Percentiles rank a stretch among this genome's conserved stretches.
These are phyloP conservation scores for Stagonosporopsis rhizophila DNA, from an alignment of 2,329 filamentous ascomycete genomes.

Conservation along the genomic window DNA sequence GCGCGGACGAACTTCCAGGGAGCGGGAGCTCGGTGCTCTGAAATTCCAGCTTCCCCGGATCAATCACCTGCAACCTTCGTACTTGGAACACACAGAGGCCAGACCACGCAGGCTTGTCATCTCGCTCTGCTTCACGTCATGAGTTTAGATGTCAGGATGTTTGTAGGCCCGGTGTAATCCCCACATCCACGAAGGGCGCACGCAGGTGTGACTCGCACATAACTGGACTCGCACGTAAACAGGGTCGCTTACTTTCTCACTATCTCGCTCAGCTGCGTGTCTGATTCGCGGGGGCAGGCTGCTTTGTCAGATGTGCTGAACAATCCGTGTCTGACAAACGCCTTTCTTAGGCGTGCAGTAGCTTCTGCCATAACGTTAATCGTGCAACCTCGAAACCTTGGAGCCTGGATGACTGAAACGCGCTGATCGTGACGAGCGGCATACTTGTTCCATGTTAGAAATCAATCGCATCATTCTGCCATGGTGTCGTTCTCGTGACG, in stretches of 20 bases:
- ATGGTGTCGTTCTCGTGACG: background rate
- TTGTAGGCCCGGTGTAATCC: background rate
- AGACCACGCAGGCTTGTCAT: constrained; percentile 15
- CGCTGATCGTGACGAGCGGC: constrained; percentile 7
- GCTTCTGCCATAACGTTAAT: constrained; percentile 17
- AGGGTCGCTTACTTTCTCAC: constrained; percentile 8
- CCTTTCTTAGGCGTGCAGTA: constrained; percentile 10
- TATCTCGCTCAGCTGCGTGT: constrained; percentile 3
- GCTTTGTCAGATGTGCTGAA: constrained; percentile 39
- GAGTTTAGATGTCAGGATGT: constrained; percentile 1
- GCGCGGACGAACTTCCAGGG: constrained; percentile 27
- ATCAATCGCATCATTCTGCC: constrained; percentile 11
- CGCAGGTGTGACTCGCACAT: constrained; percentile 21
- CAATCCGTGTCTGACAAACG: constrained; percentile 39
- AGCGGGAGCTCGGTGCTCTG: constrained; percentile 23
- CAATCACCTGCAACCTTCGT: constrained; percentile 16
- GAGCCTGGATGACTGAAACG: constrained; percentile 11
- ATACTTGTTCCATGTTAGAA: constrained; percentile 3
- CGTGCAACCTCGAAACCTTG: constrained; percentile 8
- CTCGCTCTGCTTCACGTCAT: constrained; percentile 14
- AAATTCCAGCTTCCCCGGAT: constrained; percentile 19
- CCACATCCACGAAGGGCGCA: constrained; percentile 9
- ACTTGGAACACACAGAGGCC: constrained; percentile 9
- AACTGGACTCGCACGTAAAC: constrained; percentile 21
- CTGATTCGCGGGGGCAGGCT: constrained; percentile 26